phyloP scores from a whole-genome alignment of 306 rosid species.

The Dryas octopetala region DNA sequence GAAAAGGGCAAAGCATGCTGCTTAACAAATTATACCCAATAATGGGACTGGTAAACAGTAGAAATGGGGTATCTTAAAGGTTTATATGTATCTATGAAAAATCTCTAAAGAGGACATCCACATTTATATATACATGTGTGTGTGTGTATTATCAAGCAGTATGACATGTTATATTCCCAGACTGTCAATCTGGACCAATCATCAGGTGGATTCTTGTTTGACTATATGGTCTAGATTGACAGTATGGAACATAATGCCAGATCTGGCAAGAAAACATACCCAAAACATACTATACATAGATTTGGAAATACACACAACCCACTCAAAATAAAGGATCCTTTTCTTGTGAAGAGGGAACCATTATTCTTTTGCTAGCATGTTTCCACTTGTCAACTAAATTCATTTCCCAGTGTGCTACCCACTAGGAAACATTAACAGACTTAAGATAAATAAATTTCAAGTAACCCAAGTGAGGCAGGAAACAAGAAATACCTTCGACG shows the following conservation, averaged over 20 bases:
- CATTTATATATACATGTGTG: background rate
- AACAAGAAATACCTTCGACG: conserved; percentile 60
- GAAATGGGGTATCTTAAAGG: background rate
- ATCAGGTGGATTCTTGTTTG: no score
- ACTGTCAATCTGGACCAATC: no score
- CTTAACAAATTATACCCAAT: background rate
- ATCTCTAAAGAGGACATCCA: background rate
- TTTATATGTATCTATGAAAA: background rate
- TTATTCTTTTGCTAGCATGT: background rate
- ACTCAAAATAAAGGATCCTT: background rate
- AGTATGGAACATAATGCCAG: no score
- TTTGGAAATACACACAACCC: background rate
- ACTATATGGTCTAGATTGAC: no score
- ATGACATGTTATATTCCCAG: no score
- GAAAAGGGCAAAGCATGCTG: conserved; percentile 21
- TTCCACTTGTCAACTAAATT: conserved; percentile 5
- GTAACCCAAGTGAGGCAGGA: conserved; percentile 8
- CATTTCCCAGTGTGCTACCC: background rate
- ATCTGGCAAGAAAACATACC: background rate
- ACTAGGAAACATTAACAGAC: background rate
- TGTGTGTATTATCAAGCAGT: no score
- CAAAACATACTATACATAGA: background rate
- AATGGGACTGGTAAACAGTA: background rate
- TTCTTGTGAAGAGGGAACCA: background rate
- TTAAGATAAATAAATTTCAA: background rate